Conservation (phyloP, 768 basidiomycete genomes). For the Chalciporus sphaerocephalus region DNA sequence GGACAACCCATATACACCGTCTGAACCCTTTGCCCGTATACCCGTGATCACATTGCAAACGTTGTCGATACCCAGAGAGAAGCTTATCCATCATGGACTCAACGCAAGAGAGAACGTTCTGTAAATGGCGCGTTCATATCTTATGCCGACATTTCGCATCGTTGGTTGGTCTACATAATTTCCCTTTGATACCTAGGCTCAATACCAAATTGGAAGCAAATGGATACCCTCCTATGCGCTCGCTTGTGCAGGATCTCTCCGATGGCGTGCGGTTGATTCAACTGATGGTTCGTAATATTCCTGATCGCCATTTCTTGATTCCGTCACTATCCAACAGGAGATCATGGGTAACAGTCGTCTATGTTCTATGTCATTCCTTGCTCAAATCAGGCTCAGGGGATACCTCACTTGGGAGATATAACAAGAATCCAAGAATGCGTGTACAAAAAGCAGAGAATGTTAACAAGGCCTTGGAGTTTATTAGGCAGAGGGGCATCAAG, state of each 20-base stretch:
- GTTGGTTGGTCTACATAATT: slow-evolving; percentile 1
- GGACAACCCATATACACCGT: too few relatives aligned
- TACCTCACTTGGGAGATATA: slow-evolving; percentile 91
- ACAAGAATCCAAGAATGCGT: slow-evolving; percentile 82
- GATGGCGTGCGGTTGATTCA: slow-evolving; percentile 96
- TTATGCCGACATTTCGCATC: background rate
- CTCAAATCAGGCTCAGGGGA: slow-evolving; percentile 51
- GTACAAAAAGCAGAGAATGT: slow-evolving; percentile 99
- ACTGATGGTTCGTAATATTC: slow-evolving; percentile 62
- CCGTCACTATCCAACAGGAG: slow-evolving; percentile 53
- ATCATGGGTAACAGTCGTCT: slow-evolving; percentile 72
- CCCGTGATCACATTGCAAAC: background rate
- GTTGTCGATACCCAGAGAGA: background rate
- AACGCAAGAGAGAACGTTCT: slow-evolving; percentile 76
- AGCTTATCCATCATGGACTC: slow-evolving; percentile 25
- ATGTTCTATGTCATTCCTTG: slow-evolving; percentile 3
- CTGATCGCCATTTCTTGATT: slow-evolving; percentile 5
- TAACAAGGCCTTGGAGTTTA: slow-evolving; percentile 93
- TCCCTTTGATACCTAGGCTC: slow-evolving; percentile 54
- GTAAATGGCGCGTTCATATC: slow-evolving; percentile 68
- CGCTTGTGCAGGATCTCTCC: slow-evolving; percentile 84
- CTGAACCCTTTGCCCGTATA: background rate
- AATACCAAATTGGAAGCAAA: slow-evolving; percentile 90
- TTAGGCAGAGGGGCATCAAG: slow-evolving; percentile 89
- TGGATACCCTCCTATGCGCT: slow-evolving; percentile 82